Conservation (phyloP, 2,329 filamentous ascomycete genomes). For the Lecanosticta acicola region DNA sequence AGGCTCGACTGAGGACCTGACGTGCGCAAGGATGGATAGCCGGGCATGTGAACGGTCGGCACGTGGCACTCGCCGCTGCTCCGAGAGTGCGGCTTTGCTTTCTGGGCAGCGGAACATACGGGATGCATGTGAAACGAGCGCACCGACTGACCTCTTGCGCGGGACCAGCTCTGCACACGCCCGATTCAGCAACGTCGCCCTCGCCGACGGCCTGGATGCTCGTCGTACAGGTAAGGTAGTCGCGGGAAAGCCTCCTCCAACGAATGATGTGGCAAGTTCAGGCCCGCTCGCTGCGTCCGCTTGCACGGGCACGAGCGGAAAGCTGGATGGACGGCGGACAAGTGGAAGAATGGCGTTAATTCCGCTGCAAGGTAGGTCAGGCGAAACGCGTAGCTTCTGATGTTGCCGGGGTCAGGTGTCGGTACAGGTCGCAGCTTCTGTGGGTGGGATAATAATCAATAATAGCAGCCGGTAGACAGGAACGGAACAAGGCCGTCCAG, state of each 20-base stretch:
- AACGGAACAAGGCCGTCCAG: no score
- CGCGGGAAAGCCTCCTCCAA: background rate
- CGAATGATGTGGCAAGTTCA: background rate
- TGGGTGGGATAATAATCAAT: no score
- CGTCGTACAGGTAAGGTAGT: background rate
- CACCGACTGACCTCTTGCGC: conserved; percentile 21
- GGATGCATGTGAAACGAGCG: conserved; percentile 2
- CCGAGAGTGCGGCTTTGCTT: conserved; percentile 9
- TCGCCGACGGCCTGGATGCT: conserved; percentile 1
- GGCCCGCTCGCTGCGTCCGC: conserved; percentile 1
- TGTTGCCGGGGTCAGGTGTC: background rate
- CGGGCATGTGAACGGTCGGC: conserved; percentile 4
- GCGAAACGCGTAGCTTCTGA: conserved; percentile 2
- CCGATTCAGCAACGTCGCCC: conserved; percentile 3
- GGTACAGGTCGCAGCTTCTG: no score
- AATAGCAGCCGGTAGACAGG: no score
- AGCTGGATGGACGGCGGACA: conserved; percentile 16
- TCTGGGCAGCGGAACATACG: background rate
- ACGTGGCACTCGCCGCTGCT: conserved; percentile 14
- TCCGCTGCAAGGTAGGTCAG: conserved; percentile 3
- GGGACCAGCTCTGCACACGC: no score
- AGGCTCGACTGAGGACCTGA: background rate
- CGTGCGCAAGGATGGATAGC: background rate
- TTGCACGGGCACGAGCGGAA: conserved; percentile 4
- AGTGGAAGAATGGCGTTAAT: conserved; percentile 20